Conservation (phyloP, 2,329 filamentous ascomycete species). For the Lecanicillium sp. region DNA sequence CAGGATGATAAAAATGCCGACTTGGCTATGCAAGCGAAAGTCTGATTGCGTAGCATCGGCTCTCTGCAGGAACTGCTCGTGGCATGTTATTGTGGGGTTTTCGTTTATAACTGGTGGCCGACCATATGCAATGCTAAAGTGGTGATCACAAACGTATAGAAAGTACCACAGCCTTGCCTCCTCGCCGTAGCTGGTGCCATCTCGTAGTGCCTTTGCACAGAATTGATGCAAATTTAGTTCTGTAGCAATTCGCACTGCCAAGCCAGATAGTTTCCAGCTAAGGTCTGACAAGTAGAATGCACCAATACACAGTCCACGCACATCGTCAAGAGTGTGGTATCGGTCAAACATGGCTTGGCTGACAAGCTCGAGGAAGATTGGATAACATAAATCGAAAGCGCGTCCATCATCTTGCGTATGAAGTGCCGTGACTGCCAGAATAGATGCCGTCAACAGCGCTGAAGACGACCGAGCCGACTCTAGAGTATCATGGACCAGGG, state of each 20-base stretch:
- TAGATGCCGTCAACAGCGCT: conserved; percentile 19
- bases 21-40: conserved; percentile 48
- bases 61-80: conserved; percentile 43
- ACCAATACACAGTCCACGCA: conserved; percentile 53
- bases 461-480: conserved; percentile 20
- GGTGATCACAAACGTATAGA: conserved; percentile 57
- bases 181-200: conserved; percentile 39
- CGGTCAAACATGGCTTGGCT: conserved; percentile 48
- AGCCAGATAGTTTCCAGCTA: conserved; percentile 48
- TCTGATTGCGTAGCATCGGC: conserved; percentile 44
- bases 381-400: conserved; percentile 47
- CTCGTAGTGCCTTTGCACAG: conserved; percentile 36
- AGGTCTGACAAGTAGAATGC: conserved; percentile 56
- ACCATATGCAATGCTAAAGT: conserved; percentile 54
- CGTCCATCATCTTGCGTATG: conserved; percentile 26
- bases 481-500: conserved; percentile 19
- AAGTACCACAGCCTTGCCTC: conserved; percentile 54
- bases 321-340: conserved; percentile 44
- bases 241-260: conserved; percentile 49
- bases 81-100: conserved; percentile 45
- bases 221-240: conserved; percentile 48
- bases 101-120: conserved; percentile 52
- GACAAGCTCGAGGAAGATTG: conserved; percentile 48
- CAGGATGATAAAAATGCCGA: conserved; percentile 51
- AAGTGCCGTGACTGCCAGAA: conserved; percentile 23